A percentile compares a stretch with the other conserved stretches of the same genome.
These are phyloP conservation scores for Oxyria digyna DNA, from an alignment of 148 eudicot species.

Conservation along the genomic window DNA sequence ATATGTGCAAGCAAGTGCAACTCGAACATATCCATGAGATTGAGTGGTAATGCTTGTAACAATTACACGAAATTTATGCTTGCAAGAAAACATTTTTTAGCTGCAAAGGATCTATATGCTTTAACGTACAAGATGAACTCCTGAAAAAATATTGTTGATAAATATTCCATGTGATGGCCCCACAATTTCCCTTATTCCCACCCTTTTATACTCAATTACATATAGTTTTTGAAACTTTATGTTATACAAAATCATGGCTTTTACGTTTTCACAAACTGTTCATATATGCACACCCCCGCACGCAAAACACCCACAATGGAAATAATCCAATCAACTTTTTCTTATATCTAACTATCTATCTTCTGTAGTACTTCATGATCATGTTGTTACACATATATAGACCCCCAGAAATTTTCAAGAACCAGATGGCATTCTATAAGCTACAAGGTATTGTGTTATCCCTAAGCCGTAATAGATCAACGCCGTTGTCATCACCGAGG, in stretches of 20 bases:
- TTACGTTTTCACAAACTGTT: conserved; percentile 6
- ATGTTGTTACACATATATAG: neutral
- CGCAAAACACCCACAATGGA: neutral
- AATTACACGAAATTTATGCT: neutral
- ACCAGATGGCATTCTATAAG: neutral
- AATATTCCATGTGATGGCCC: conserved; percentile 3
- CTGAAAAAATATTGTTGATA: neutral
- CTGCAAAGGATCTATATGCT: neutral
- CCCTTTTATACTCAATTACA: neutral
- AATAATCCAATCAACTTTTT: neutral
- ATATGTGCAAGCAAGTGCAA: neutral
- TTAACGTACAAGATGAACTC: conserved; percentile 5
- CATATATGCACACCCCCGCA: neutral
- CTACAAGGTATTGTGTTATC: neutral
- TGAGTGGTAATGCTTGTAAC: neutral
- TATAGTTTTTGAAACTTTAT: neutral
- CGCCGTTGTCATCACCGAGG: neutral
- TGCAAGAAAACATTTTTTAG: conserved; percentile 5
- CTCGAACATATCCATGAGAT: too few relatives aligned
- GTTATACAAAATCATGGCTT: neutral
- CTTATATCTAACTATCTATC: neutral
- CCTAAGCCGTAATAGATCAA: neutral
- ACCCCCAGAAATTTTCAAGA: neutral
- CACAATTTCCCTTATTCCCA: neutral
- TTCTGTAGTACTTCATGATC: neutral